These are phyloP conservation scores for Emergomyces pasteurianus DNA, from an alignment of 2,329 filamentous ascomycete genomes.

Conservation along the genomic window DNA sequence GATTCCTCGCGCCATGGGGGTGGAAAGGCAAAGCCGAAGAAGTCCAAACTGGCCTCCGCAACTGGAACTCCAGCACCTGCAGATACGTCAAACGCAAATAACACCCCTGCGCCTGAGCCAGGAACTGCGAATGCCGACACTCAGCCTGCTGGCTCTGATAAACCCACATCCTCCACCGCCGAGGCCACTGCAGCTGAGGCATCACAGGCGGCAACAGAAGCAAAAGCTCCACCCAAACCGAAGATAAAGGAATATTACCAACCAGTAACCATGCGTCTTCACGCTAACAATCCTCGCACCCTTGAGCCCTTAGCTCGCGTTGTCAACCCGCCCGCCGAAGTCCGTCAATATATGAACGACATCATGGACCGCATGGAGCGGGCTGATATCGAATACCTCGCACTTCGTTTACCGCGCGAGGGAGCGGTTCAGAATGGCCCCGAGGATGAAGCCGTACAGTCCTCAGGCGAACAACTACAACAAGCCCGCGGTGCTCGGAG, in stretches of 20 bases:
- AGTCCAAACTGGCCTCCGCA: slow-evolving; percentile 15
- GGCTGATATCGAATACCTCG: slow-evolving; percentile 44
- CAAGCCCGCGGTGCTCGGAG: slow-evolving; percentile 12
- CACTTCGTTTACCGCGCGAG: slow-evolving; percentile 42
- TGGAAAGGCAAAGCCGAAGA: slow-evolving; percentile 28
- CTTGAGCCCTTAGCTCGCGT: slow-evolving; percentile 45
- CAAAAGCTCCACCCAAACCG: slow-evolving; percentile 5
- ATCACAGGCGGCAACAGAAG: slow-evolving; percentile 8
- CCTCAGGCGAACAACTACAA: slow-evolving; percentile 9
- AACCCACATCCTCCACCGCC: slow-evolving; percentile 4
- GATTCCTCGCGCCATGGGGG: slow-evolving; percentile 16
- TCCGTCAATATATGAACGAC: slow-evolving; percentile 44
- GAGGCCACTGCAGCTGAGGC: slow-evolving; percentile 3
- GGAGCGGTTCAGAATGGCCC: slow-evolving; percentile 8
- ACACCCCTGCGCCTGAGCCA: slow-evolving; percentile 3
- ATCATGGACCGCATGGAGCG: slow-evolving; percentile 46
- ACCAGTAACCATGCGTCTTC: slow-evolving; percentile 45
- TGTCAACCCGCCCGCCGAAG: slow-evolving; percentile 43
- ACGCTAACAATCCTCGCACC: slow-evolving; percentile 39
- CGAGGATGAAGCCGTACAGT: slow-evolving; percentile 19
- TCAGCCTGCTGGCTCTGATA: slow-evolving; percentile 1
- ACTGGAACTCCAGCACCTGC: slow-evolving; percentile 12
- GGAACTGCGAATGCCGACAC: slow-evolving; percentile 15
- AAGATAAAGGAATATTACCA: slow-evolving; percentile 37
- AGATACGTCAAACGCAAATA: slow-evolving; percentile 4